Conservation (phyloP, 2,329 filamentous ascomycete species). For the Penicillium sp. region DNA sequence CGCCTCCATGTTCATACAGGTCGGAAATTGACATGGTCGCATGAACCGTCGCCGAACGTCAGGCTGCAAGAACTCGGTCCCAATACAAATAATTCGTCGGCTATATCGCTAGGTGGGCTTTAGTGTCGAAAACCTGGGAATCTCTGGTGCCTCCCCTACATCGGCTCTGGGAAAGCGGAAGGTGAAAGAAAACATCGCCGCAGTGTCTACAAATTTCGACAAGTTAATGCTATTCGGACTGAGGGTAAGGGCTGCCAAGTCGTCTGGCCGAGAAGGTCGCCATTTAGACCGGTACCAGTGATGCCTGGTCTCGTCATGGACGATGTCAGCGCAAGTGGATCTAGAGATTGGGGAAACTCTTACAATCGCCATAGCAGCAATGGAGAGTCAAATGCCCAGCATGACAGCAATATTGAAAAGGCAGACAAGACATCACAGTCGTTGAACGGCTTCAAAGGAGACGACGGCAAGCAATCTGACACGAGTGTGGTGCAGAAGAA, state of each 20-base stretch:
- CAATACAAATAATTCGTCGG: not conserved
- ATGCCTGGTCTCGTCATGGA: conserved; percentile 44
- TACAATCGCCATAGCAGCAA: conserved; percentile 25
- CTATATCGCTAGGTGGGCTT: not conserved
- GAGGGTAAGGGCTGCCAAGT: conserved; percentile 20
- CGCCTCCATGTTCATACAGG: not conserved
- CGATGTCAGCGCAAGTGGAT: conserved; percentile 28
- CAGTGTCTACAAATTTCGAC: not conserved
- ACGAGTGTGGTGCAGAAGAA: not conserved
- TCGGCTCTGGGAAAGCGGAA: not conserved
- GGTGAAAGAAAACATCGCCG: not conserved
- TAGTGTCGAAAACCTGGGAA: not conserved
- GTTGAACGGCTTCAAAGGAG: conserved; percentile 23
- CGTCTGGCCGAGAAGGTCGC: conserved; percentile 9
- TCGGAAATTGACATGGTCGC: not conserved
- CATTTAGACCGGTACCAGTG: conserved; percentile 21
- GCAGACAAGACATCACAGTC: conserved; percentile 23
- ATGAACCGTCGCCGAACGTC: not conserved
- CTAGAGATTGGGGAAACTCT: conserved; percentile 20
- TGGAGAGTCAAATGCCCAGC: conserved; percentile 19
- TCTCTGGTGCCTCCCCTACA: not conserved
- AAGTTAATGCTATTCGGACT: conserved; percentile 18
- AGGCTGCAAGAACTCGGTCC: not conserved
- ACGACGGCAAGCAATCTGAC: not conserved
- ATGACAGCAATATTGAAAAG: conserved; percentile 16